Evolutionary conservation across 2,329 filamentous ascomycete species (phyloP), one percentile per base, ranked within the genome.

Genomic region (Xylaria sp.): DNA sequence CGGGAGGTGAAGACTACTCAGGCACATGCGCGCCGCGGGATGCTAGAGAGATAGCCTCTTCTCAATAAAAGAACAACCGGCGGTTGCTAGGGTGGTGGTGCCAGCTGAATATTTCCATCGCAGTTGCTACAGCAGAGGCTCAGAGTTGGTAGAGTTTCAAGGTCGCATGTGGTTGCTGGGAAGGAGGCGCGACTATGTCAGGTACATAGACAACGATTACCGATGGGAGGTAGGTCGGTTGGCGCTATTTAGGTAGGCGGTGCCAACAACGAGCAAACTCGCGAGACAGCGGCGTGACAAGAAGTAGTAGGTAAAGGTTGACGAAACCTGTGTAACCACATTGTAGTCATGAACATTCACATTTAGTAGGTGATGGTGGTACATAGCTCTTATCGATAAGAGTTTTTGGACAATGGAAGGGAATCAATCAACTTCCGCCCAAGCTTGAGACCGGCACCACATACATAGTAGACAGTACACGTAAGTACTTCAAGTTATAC

Each of bases 21-120:
- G 47, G 47, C 63, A 60, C 50, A 42, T n/a, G n/a, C 39, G 32
- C 47, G 47, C 27, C n/a, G 56, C 36, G 27, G 51, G 57, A 14
- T 42, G 14, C 32, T 30, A 11, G 12, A 65, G 53, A 34, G 32
- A 34, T 61, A 24, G 27, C 30, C 51, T 61, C 47, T 55, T 55
- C 51, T 55, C 30, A 60, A 64, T 63, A 21, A 42, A 59, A 57
- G 36, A 61, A 61, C 65, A 64, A 69, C 70, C 63, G 45, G 68
- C 55, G 63, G 70, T 69, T 69, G 65, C 68, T 64, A 66, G 56
- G 42, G 57, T 17, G 42, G 57, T 17, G 30, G 60, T 14, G 30
- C 65, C 47, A 60, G 36, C 59, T 8, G 60, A 51, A 58, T 61
- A 50, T 66, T 68, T 68, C 70, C 70, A 72, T 72, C 45, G 65